These are phyloP conservation scores for Primulina huaijiensis DNA, from an alignment of 257 asterid species.

Conservation along the genomic window DNA sequence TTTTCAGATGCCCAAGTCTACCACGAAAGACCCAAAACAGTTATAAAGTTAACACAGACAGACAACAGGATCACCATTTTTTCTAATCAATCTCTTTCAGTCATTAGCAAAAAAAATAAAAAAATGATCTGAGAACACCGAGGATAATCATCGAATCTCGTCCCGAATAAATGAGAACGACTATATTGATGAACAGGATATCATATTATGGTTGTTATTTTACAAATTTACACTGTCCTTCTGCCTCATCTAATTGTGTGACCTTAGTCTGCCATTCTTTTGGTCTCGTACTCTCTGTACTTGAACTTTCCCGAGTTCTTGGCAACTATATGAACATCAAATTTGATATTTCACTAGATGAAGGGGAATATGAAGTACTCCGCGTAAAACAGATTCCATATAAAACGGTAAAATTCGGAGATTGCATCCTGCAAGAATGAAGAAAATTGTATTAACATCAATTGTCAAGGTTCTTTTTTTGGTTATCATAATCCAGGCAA, in stretches of 20 bases:
- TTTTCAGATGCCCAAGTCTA: too few species aligned
- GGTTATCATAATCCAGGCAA: neutral
- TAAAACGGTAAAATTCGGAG: slow-evolving; percentile 67
- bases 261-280: neutral
- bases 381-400: slow-evolving; percentile 92
- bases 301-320: slow-evolving; percentile 9
- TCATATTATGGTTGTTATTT: too few species aligned
- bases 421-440: slow-evolving; percentile 77
- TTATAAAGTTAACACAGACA: too few species aligned
- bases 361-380: slow-evolving; percentile 88
- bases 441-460: slow-evolving; percentile 2
- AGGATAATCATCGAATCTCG: too few species aligned
- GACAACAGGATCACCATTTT: too few species aligned
- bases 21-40: too few species aligned
- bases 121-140: too few species aligned
- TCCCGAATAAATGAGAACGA: too few species aligned
- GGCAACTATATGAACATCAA: slow-evolving; percentile 23
- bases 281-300: neutral
- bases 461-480: too few species aligned
- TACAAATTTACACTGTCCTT: too few species aligned
- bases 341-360: slow-evolving; percentile 38
- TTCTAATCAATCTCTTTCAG: too few species aligned
- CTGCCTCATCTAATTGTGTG: neutral
- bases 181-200: neutral
- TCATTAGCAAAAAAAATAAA: too few species aligned